phyloP scores from a whole-genome alignment of 1,284 basidiomycete species.

The Rhodotorula sp. region DNA sequence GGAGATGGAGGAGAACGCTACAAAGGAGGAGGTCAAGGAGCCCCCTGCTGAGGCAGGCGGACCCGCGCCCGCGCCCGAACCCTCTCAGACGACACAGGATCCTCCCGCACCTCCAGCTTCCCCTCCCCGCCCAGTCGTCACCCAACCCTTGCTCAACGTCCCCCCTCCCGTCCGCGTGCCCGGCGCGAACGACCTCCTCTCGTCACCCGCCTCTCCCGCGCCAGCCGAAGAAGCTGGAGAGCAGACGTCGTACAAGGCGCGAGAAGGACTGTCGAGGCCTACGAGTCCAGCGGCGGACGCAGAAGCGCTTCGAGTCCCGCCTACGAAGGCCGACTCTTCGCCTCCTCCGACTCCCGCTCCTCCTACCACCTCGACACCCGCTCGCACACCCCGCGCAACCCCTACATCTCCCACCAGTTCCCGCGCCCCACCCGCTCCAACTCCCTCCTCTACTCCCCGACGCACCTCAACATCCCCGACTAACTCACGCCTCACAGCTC shows the following conservation, averaged over 20 bases:
- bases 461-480: background rate
- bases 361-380: background rate
- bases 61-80: background rate
- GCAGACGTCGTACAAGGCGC: conserved; percentile 1
- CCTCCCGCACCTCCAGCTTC: background rate
- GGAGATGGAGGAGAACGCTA: background rate
- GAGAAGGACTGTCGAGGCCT: conserved; percentile 21
- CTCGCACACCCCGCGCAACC: too few species aligned
- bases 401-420: background rate
- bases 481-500: conserved; percentile 9
- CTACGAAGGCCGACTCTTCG: background rate
- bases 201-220: background rate
- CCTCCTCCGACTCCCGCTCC: conserved; percentile 2
- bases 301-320: conserved; percentile 1
- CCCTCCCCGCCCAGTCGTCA: background rate
- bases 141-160: conserved; percentile 17
- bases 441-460: background rate
- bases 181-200: conserved; percentile 13
- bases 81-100: background rate
- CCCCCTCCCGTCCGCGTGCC: conserved; percentile 6
- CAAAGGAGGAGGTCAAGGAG: background rate
- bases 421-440: background rate
- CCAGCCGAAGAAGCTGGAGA: background rate
- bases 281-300: conserved; percentile 8
- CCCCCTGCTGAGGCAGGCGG: background rate